Conservation (phyloP, 2,329 filamentous ascomycete genomes). For the Exserohilum turcica region DNA sequence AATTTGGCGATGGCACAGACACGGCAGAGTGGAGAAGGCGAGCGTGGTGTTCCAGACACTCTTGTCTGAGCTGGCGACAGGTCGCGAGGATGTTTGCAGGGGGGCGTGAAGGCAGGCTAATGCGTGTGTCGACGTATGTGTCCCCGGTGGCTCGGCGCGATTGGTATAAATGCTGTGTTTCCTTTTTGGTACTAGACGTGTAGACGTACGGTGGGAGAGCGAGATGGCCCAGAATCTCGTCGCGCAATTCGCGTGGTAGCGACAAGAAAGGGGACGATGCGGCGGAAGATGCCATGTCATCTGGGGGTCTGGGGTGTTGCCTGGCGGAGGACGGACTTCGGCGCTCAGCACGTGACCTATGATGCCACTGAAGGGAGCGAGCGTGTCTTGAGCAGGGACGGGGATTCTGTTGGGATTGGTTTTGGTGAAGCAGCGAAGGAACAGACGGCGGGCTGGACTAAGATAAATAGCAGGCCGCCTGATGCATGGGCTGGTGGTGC, state of each 20-base stretch:
- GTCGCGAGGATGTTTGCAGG: constrained; percentile 29
- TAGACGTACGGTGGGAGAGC: constrained; percentile 27
- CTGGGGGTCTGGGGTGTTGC: not conserved
- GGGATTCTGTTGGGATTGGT: not conserved
- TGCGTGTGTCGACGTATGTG: constrained; percentile 35
- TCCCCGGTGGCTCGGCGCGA: constrained; percentile 5
- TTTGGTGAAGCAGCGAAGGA: not conserved
- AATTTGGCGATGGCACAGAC: not conserved
- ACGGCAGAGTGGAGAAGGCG: constrained; percentile 16
- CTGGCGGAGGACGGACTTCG: constrained; percentile 4
- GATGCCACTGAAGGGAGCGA: not conserved
- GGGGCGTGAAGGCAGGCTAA: constrained; percentile 30
- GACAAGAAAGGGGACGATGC: constrained; percentile 14
- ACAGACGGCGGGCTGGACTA: too few relatives aligned
- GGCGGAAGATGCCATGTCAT: not conserved
- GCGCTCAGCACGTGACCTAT: constrained; percentile 5
- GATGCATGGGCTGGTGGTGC: too few relatives aligned
- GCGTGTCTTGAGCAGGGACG: not conserved
- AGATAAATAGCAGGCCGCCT: too few relatives aligned
- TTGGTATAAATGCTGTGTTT: constrained; percentile 18
- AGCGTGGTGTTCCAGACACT: constrained; percentile 27
- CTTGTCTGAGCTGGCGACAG: constrained; percentile 36
- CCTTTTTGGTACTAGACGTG: constrained; percentile 24
- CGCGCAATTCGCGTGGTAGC: constrained; percentile 37
- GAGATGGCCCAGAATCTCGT: constrained; percentile 32